Evolutionary conservation across 1,284 basidiomycete genomes (phyloP).

Genomic region (Ganoderma meredithae): DNA sequence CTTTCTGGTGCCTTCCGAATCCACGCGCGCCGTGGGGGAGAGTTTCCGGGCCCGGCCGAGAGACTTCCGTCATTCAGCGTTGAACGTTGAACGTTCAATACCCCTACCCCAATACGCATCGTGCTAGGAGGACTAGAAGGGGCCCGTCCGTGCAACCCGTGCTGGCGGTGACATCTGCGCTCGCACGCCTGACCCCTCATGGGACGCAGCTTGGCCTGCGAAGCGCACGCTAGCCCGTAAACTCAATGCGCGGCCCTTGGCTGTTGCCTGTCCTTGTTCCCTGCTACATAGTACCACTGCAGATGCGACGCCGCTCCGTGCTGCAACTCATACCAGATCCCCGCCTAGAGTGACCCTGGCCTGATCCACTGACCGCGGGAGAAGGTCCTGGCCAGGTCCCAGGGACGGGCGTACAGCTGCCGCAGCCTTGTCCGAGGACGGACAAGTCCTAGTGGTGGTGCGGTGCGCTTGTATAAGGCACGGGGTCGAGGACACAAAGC

Average conservation of each 20-base stretch:
- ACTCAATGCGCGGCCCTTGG: not conserved
- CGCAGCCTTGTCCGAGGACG: not conserved
- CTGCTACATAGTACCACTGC: not conserved
- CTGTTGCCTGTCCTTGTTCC: not conserved
- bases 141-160: not conserved
- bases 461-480: not conserved
- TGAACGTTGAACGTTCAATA: not conserved
- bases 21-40: not conserved
- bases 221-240: not conserved
- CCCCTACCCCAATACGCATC: no score
- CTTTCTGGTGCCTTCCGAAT: not conserved
- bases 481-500: not conserved
- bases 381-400: not conserved
- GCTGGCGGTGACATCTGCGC: not conserved
- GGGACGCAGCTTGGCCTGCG: conserved; percentile 5
- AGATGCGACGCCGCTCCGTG: not conserved
- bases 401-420: not conserved
- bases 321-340: not conserved
- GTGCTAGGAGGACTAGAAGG: not conserved
- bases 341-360: not conserved
- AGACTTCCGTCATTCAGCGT: not conserved
- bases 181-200: conserved; percentile 18
- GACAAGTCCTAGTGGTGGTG: not conserved
- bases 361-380: not conserved
- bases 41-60: not conserved